phyloP scores from a whole-genome alignment of 768 basidiomycete genomes.

The Lactarius indigo region DNA sequence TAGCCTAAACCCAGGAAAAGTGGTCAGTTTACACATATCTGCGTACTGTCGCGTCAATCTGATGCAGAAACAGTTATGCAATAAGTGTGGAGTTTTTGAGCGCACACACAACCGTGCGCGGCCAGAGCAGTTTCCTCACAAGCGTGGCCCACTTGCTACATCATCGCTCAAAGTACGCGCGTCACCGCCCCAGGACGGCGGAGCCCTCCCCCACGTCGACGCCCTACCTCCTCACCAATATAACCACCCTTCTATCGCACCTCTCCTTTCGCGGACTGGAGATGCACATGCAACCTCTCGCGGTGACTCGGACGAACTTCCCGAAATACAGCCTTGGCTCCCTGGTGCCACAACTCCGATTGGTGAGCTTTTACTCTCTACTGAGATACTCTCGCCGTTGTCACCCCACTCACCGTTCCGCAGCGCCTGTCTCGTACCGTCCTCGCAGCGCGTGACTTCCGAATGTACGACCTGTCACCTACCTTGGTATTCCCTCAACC shows the following conservation, averaged over 20 bases:
- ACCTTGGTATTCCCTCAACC: background rate
- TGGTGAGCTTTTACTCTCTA: slow-evolving; percentile 1
- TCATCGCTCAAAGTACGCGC: slow-evolving; percentile 44
- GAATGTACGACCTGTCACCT: background rate
- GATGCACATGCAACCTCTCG: slow-evolving; percentile 10
- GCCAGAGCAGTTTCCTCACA: slow-evolving; percentile 79
- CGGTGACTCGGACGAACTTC: slow-evolving; percentile 16
- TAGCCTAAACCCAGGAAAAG: slow-evolving; percentile 78
- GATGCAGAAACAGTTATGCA: slow-evolving; percentile 36
- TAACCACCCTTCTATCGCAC: slow-evolving; percentile 51
- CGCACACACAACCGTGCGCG: slow-evolving; percentile 75
- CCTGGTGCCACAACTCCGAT: slow-evolving; percentile 14
- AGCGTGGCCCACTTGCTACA: slow-evolving; percentile 63
- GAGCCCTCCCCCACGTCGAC: slow-evolving; percentile 45
- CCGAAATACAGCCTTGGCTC: slow-evolving; percentile 22
- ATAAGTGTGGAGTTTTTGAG: slow-evolving; percentile 79
- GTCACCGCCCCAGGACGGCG: slow-evolving; percentile 32
- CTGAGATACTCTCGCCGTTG: background rate
- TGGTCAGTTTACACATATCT: slow-evolving; percentile 38
- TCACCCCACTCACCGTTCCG: slow-evolving; percentile 7
- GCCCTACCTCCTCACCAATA: slow-evolving; percentile 48
- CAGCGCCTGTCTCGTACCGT: slow-evolving; percentile 19
- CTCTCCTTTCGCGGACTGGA: slow-evolving; percentile 39
- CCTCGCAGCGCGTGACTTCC: slow-evolving; percentile 14
- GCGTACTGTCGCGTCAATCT: background rate